phyloP scores from a whole-genome alignment of 2,329 filamentous ascomycete species.

The Tolypocladium ovalisporum region DNA sequence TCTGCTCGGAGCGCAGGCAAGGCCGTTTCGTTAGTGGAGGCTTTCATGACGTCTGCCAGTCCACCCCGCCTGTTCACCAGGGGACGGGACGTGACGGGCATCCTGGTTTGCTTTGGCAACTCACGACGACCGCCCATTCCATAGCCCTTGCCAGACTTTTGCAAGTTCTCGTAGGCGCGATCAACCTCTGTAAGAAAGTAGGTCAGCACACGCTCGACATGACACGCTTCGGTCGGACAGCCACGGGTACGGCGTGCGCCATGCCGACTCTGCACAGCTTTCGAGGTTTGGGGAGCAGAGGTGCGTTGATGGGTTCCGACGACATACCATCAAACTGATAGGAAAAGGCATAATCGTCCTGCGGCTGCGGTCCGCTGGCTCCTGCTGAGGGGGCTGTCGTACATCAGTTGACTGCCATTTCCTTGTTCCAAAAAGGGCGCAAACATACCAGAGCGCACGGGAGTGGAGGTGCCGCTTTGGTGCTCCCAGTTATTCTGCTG shows the following conservation, averaged over 20 bases:
- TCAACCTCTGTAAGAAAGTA: slow-evolving; percentile 69
- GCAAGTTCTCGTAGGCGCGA: slow-evolving; percentile 85
- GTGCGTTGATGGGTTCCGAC: no score
- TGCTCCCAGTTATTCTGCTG: slow-evolving; percentile 36
- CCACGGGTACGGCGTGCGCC: no score
- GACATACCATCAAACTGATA: slow-evolving; percentile 83
- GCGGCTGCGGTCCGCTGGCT: slow-evolving; percentile 62
- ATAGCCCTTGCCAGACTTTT: slow-evolving; percentile 95
- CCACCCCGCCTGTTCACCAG: not conserved
- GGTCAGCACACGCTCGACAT: not conserved
- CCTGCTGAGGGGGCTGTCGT: slow-evolving; percentile 32
- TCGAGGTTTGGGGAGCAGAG: not conserved
- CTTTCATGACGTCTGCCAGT: slow-evolving; percentile 6
- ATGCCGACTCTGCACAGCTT: not conserved
- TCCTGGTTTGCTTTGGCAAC: slow-evolving; percentile 9
- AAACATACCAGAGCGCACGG: slow-evolving; percentile 27
- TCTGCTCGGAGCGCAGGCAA: slow-evolving; percentile 37
- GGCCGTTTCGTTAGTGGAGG: slow-evolving; percentile 1
- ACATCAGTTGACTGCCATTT: slow-evolving; percentile 2
- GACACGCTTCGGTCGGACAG: not conserved
- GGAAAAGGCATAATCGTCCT: slow-evolving; percentile 72
- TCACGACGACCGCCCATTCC: slow-evolving; percentile 66
- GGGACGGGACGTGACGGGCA: not conserved
- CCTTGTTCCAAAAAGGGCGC: not conserved
- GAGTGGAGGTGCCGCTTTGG: slow-evolving; percentile 26